Evolutionary conservation across 768 basidiomycete species (phyloP), one percentile per base, ranked within the genome.

Genomic region (Suillus lakei): DNA sequence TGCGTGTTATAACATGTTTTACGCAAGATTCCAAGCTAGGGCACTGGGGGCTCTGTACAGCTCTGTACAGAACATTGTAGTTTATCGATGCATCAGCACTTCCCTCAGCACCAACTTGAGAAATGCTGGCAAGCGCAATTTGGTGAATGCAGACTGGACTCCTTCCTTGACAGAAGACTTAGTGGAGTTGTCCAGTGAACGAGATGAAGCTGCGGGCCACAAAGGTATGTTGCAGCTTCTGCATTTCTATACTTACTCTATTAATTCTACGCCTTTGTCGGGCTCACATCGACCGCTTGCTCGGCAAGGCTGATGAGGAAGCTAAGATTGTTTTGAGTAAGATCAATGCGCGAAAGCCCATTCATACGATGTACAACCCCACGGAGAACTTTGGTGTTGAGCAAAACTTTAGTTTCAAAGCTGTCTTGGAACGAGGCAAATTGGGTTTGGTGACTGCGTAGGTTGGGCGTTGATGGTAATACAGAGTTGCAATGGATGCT

Each of bases 251-350:
- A 50, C 26, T 50, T 4, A 50, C 26, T 8, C 26, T 50, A 16
- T 50, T 26, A 50, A 50, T 50, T 50, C 15, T 26, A 50, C 48
- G 4, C 48, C 48, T 50, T 50, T 3, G 3, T 50, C 7, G 7
- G 26, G 15, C 48, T 50, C 26, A 8, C 3, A 1, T 75, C 13
- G 68, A 70, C 53, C 46, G 28, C 26, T 38, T 72, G 18, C 62
- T 67, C 3, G 70, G 66, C 1, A 53, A 62, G 48, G 69, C 69
- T 32, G 72, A 72, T 36, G 64, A 66, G 16, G 69, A 70, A 6
- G 64, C 66, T 2, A 68, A 32, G 58, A 12, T 32, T 2, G 67
- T 70, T 5, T 36, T 71, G 21, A 28, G 48, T 7, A 62, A 68
- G 56, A 65, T 70, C 28, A 70, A 70, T 28, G 60, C 62, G 13